Evolutionary conservation across 257 asterid genomes (phyloP).

Genomic region (Gentiana dahurica): DNA sequence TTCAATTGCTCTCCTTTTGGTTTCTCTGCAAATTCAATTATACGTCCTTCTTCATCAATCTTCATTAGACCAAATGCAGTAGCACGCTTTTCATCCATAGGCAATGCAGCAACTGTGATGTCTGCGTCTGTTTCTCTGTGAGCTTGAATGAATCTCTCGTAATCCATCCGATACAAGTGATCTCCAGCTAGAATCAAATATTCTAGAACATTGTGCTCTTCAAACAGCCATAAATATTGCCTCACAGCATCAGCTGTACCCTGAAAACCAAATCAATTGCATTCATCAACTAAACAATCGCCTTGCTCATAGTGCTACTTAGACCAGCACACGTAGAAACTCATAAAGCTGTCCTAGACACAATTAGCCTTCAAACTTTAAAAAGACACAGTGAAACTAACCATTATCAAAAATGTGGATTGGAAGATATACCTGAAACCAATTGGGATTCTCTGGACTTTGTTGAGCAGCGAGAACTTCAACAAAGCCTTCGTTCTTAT

Average conservation of each 20-base stretch:
- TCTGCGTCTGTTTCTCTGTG: constrained; percentile 99
- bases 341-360: no score
- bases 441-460: constrained; percentile 93
- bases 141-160: constrained; percentile 89
- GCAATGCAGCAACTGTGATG: constrained; percentile 92
- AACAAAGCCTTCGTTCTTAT: constrained; percentile 87
- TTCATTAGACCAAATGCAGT: constrained; percentile 94
- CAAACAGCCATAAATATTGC: constrained; percentile 86
- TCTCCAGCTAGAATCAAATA: constrained; percentile 90
- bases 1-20: constrained; percentile 86
- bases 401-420: no score
- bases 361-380: no score
- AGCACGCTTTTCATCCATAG: constrained; percentile 96
- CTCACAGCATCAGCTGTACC: constrained; percentile 99
- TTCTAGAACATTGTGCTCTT: constrained; percentile 83
- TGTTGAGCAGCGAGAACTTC: constrained; percentile 99
- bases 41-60: constrained; percentile 96
- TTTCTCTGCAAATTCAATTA: constrained; percentile 82
- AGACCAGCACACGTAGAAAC: no score
- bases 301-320: no score
- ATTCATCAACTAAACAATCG: no score
- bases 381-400: no score
- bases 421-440: constrained; percentile 67
- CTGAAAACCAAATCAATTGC: constrained; percentile 21
- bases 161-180: constrained; percentile 91